phyloP scores from a whole-genome alignment of 2,329 filamentous ascomycete genomes.

The Paracoccidioides lutzii region DNA sequence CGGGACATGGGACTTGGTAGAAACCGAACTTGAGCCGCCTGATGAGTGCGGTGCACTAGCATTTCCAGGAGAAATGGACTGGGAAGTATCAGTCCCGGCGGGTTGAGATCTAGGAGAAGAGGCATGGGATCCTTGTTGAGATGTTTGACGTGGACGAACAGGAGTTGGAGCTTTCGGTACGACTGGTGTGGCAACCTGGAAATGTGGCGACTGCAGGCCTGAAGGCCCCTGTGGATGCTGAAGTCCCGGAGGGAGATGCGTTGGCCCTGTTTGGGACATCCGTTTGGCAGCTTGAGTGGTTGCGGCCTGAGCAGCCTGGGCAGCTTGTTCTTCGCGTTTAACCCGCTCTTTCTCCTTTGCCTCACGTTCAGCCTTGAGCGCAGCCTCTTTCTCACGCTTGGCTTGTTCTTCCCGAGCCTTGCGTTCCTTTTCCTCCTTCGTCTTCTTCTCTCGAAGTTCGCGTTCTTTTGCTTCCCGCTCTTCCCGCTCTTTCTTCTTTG shows the following conservation, averaged over 20 bases:
- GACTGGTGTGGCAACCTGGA: slow-evolving; percentile 64
- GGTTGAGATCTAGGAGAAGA: slow-evolving; percentile 48
- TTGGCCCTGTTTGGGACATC: slow-evolving; percentile 45
- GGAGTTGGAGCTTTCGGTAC: slow-evolving; percentile 74
- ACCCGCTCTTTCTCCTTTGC: slow-evolving; percentile 44
- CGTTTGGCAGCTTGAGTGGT: slow-evolving; percentile 32
- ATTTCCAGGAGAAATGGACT: slow-evolving; percentile 47
- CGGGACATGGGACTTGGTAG: slow-evolving; percentile 45
- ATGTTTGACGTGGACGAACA: slow-evolving; percentile 60
- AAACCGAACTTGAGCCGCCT: slow-evolving; percentile 49
- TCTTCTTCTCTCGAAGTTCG: slow-evolving; percentile 57
- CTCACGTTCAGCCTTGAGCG: slow-evolving; percentile 32
- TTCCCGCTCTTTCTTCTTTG: slow-evolving; percentile 66
- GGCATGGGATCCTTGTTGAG: slow-evolving; percentile 62
- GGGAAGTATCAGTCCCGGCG: slow-evolving; percentile 44
- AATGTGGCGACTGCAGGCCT: slow-evolving; percentile 61
- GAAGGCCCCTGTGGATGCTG: slow-evolving; percentile 40
- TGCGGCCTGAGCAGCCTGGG: slow-evolving; percentile 7
- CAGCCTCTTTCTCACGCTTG: slow-evolving; percentile 43
- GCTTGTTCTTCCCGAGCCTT: slow-evolving; percentile 32
- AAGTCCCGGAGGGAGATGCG: slow-evolving; percentile 42
- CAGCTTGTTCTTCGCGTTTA: slow-evolving; percentile 30
- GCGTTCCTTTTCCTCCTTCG: slow-evolving; percentile 50
- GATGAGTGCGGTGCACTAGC: slow-evolving; percentile 53
- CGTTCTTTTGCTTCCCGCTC: slow-evolving; percentile 50